These are phyloP conservation scores for Dalbergia cultrata DNA, from an alignment of 306 rosid genomes.

Conservation along the genomic window DNA sequence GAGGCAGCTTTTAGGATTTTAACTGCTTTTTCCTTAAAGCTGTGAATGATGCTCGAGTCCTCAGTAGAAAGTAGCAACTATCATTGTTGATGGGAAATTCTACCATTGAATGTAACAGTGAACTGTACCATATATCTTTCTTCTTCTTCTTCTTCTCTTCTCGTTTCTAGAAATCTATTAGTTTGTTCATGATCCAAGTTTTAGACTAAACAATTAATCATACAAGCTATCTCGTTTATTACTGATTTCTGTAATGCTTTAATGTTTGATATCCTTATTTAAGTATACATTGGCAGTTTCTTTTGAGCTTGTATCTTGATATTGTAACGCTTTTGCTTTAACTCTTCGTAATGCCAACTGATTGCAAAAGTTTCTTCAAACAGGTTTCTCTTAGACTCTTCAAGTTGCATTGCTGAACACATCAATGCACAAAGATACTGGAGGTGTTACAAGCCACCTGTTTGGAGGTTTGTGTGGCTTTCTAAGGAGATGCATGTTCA, in stretches of 20 bases:
- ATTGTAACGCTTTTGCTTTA: slow-evolving; percentile 11
- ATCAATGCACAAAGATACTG: slow-evolving; percentile 54
- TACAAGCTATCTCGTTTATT: slow-evolving; percentile 3
- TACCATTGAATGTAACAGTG: not conserved
- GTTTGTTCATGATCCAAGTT: not conserved
- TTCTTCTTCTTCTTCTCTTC: not conserved
- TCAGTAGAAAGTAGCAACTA: not conserved
- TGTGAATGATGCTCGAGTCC: slow-evolving; percentile 1
- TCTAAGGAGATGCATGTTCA: slow-evolving; percentile 66
- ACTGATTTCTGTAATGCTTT: not conserved
- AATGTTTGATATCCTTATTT: not conserved
- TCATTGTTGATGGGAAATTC: slow-evolving; percentile 6
- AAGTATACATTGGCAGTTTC: slow-evolving; percentile 3
- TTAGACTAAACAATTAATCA: not conserved
- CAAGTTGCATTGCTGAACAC: slow-evolving; percentile 28
- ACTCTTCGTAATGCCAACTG: slow-evolving; percentile 28
- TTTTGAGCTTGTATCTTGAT: slow-evolving; percentile 13
- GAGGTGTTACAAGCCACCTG: slow-evolving; percentile 37
- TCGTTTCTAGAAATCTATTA: not conserved
- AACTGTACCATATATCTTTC: not conserved
- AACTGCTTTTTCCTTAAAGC: not conserved
- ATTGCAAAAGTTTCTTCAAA: slow-evolving; percentile 25
- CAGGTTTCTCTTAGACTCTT: slow-evolving; percentile 29
- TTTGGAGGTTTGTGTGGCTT: slow-evolving; percentile 50
- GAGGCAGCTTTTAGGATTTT: not conserved